A percentile compares a stretch with the other conserved stretches of the same genome.
These are phyloP conservation scores for Beauveria medogensis DNA, from an alignment of 2,329 filamentous ascomycete genomes.

Conservation along the genomic window DNA sequence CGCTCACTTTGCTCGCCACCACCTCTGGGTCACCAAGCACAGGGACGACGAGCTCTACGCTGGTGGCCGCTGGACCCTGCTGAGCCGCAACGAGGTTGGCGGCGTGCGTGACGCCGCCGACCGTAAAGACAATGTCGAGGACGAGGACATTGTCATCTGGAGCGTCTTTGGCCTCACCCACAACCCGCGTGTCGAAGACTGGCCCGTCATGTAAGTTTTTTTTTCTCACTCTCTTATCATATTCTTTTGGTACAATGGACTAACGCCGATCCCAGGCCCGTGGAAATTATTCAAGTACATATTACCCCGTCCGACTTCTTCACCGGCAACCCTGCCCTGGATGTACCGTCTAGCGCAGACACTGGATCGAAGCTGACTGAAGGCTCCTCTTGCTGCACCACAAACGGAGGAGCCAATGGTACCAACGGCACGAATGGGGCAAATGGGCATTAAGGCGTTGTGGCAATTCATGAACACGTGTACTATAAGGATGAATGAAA, in stretches of 20 bases:
- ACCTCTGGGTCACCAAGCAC: slow-evolving; percentile 39
- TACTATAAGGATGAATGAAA: background rate
- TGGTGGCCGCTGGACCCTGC: slow-evolving; percentile 34
- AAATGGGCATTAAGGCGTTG: background rate
- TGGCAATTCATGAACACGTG: background rate
- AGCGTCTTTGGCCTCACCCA: slow-evolving; percentile 55
- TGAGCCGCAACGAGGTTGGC: slow-evolving; percentile 28
- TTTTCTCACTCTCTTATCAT: background rate
- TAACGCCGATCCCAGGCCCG: slow-evolving; percentile 33
- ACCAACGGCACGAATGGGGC: background rate
- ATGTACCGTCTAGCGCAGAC: slow-evolving; percentile 32
- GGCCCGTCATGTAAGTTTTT: slow-evolving; percentile 52
- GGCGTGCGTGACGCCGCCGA: slow-evolving; percentile 32
- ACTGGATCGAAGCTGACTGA: slow-evolving; percentile 15
- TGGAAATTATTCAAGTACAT: slow-evolving; percentile 40
- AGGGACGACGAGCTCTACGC: slow-evolving; percentile 38
- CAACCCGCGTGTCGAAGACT: slow-evolving; percentile 58
- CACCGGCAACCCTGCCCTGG: slow-evolving; percentile 36
- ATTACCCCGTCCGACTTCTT: slow-evolving; percentile 42
- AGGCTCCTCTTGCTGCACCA: background rate
- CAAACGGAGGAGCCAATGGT: too few relatives aligned
- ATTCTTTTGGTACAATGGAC: background rate
- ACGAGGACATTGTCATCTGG: slow-evolving; percentile 51
- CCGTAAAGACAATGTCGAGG: slow-evolving; percentile 36
- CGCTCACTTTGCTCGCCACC: slow-evolving; percentile 34